Conservation (phyloP, 2,329 filamentous ascomycete genomes). For the Neofusicoccum sp. region DNA sequence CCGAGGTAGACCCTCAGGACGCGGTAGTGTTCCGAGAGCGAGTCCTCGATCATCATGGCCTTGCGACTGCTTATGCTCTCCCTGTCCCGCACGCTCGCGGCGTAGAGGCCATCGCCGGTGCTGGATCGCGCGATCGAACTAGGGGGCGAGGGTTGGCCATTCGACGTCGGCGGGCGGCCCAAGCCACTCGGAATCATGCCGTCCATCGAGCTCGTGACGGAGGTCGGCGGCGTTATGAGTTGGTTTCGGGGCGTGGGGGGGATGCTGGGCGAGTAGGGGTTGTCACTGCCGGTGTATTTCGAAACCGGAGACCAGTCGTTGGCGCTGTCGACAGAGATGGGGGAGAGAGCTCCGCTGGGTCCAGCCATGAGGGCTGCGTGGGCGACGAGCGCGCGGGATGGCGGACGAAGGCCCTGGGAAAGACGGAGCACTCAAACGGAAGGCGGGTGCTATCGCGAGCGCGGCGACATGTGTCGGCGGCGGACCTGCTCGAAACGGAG, state of each 20-base stretch:
- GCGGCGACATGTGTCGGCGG: constrained; percentile 9
- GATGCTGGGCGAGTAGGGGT: constrained; percentile 38
- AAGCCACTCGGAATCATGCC: constrained; percentile 54
- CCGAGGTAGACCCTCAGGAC: constrained; percentile 75
- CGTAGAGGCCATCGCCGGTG: constrained; percentile 69
- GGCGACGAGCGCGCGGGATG: constrained; percentile 1
- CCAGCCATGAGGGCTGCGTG: constrained; percentile 30
- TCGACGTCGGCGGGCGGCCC: constrained; percentile 30
- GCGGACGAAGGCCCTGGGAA: not conserved
- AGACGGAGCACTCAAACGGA: not conserved
- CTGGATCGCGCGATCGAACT: constrained; percentile 85
- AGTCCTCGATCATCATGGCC: constrained; percentile 61
- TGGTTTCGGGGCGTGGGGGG: constrained; percentile 31
- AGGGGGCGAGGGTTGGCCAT: constrained; percentile 72
- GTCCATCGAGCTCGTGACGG: constrained; percentile 40
- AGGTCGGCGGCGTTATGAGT: constrained; percentile 34
- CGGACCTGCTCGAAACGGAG: not conserved
- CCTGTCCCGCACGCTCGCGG: constrained; percentile 47
- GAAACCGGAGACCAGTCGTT: constrained; percentile 42
- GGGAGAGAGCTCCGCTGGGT: constrained; percentile 40
- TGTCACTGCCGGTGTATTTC: constrained; percentile 37
- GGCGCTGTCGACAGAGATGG: constrained; percentile 38
- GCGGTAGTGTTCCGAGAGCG: constrained; percentile 77
- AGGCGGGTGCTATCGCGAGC: not conserved
- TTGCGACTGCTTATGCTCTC: constrained; percentile 60